These are phyloP conservation scores for Porpolomopsis calyptriformis DNA, from an alignment of 768 basidiomycete species.

Conservation along the genomic window DNA sequence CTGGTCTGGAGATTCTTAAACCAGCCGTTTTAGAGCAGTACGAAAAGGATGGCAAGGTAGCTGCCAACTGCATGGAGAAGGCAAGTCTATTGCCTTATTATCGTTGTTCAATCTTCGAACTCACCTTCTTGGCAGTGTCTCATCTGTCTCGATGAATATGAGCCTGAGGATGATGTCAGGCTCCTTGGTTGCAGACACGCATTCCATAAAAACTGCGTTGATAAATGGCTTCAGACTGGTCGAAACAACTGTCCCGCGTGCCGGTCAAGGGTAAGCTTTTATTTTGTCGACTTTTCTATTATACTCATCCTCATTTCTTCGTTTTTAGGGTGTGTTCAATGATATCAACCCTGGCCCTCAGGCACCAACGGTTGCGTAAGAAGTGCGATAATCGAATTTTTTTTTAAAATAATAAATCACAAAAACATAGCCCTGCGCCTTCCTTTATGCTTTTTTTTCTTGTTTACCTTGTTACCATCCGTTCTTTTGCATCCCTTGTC, in stretches of 20 bases:
- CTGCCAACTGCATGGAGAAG: constrained; percentile 70
- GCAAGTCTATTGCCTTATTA: constrained; percentile 32
- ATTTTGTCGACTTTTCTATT: background rate
- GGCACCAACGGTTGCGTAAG: background rate
- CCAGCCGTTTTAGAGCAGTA: constrained; percentile 40
- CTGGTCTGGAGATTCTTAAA: constrained; percentile 69
- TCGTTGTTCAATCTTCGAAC: constrained; percentile 2
- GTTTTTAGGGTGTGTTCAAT: constrained; percentile 4
- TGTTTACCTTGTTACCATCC: background rate
- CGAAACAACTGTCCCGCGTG: constrained; percentile 91
- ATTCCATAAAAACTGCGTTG: constrained; percentile 86
- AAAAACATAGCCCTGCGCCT: background rate
- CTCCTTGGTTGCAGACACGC: constrained; percentile 76
- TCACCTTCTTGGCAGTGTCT: constrained; percentile 41
- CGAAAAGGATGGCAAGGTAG: constrained; percentile 51
- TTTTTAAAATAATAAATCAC: background rate
- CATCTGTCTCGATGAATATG: constrained; percentile 85
- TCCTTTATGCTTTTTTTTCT: background rate
- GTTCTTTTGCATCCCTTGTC: background rate
- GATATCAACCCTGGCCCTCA: background rate
- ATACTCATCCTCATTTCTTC: background rate
- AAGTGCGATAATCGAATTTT: background rate
- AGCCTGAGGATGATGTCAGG: constrained; percentile 64
- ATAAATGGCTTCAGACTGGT: constrained; percentile 77
- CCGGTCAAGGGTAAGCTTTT: constrained; percentile 50